Conservation (phyloP, 345 rosid genomes). For the Nasturtium officinale region DNA sequence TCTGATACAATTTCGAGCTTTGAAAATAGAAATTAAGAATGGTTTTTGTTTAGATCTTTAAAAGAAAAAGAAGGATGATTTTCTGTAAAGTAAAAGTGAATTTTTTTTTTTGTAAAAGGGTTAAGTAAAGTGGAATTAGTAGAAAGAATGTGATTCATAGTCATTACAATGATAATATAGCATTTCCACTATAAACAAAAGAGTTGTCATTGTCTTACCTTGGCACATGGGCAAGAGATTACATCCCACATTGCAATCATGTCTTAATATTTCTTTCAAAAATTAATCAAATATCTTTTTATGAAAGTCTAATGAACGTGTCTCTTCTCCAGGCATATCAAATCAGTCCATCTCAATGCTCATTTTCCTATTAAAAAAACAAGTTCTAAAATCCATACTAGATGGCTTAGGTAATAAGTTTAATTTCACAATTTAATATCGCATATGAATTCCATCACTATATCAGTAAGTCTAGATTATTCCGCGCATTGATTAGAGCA, state of each 20-base stretch:
- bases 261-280: not conserved
- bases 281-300: not conserved
- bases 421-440: constrained; percentile 12
- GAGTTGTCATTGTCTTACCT: constrained; percentile 23
- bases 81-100: constrained; percentile 18
- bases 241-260: constrained; percentile 12
- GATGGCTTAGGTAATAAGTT: not conserved
- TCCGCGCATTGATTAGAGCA: constrained; percentile 18
- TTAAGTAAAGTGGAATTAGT: constrained; percentile 22
- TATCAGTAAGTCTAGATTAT: constrained; percentile 22
- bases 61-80: not conserved
- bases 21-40: not conserved
- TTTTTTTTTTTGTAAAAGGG: no score
- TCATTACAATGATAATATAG: constrained; percentile 15
- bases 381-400: not conserved
- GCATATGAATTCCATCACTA: constrained; percentile 9
- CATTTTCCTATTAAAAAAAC: not conserved
- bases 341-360: constrained; percentile 13
- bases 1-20: constrained; percentile 11
- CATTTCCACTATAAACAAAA: constrained; percentile 7
- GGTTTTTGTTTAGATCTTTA: not conserved
- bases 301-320: not conserved
- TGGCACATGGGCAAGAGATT: constrained; percentile 29
- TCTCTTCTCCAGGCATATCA: constrained; percentile 7
- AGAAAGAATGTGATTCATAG: constrained; percentile 17